phyloP scores from a whole-genome alignment of 2,329 filamentous ascomycete genomes.

The Aureobasidium musti region DNA sequence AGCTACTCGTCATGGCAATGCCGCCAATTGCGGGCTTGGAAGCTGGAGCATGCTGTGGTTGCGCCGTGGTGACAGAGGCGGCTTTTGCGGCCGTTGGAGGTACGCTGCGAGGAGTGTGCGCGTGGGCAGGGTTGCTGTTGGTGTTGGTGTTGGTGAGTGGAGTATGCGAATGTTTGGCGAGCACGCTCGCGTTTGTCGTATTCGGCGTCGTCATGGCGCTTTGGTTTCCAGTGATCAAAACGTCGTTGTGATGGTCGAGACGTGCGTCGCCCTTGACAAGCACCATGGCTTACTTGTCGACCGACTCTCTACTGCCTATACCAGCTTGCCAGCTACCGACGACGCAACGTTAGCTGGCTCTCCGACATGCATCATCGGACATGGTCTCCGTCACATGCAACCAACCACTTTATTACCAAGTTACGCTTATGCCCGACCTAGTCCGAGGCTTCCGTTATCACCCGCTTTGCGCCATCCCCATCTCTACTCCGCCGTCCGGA shows the following conservation, averaged over 20 bases:
- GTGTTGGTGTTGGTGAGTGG: not conserved
- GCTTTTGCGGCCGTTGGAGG: conserved; percentile 37
- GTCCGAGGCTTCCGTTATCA: not conserved
- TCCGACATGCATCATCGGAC: not conserved
- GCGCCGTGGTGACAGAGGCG: conserved; percentile 39
- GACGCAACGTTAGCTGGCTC: not conserved
- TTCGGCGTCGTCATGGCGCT: conserved; percentile 27
- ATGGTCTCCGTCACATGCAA: not conserved
- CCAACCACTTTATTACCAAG: conserved; percentile 21
- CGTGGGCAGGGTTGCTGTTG: not conserved
- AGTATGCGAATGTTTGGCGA: conserved; percentile 3
- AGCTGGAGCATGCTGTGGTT: conserved; percentile 42
- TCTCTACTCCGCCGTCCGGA: not conserved
- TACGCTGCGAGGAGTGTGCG: conserved; percentile 42
- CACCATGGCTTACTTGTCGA: not conserved
- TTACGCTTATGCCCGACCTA: not conserved
- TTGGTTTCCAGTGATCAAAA: not conserved
- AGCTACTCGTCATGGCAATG: conserved; percentile 40
- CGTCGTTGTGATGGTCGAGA: not conserved
- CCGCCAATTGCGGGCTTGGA: conserved; percentile 36
- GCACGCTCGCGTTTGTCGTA: not conserved
- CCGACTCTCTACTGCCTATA: not conserved
- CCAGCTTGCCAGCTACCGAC: not conserved
- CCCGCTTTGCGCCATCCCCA: conserved; percentile 10
- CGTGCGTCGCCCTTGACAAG: not conserved